phyloP scores from a whole-genome alignment of 2,329 filamentous ascomycete species.

The Nemania diffusa region DNA sequence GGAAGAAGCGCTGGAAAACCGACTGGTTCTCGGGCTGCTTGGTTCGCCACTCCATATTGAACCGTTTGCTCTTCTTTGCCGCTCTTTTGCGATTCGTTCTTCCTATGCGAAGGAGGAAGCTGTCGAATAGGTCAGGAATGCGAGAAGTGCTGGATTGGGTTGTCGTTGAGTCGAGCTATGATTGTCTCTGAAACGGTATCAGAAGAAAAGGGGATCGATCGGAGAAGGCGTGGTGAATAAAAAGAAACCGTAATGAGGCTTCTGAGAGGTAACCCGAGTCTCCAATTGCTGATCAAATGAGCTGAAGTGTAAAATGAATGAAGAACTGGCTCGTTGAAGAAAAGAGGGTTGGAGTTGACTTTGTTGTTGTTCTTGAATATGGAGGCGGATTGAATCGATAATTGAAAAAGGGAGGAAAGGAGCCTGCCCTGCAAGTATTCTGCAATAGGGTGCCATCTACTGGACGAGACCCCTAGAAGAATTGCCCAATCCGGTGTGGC shows the following conservation, averaged over 20 bases:
- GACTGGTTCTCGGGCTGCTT: conserved; percentile 47
- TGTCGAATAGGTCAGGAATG: not conserved
- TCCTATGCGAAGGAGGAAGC: not conserved
- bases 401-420: not conserved
- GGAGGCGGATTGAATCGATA: not conserved
- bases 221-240: not conserved
- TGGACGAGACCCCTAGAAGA: not conserved
- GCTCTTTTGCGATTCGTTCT: not conserved
- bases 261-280: not conserved
- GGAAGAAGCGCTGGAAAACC: conserved; percentile 67
- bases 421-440: not conserved
- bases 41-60: conserved; percentile 53
- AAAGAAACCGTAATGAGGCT: not conserved
- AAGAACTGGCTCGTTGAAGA: not conserved
- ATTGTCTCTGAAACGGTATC: conserved; percentile 1
- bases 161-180: not conserved
- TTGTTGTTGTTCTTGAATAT: not conserved
- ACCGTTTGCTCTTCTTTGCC: conserved; percentile 17
- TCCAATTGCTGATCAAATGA: not conserved
- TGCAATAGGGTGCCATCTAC: not conserved
- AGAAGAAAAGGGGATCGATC: not conserved
- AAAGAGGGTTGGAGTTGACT: not conserved
- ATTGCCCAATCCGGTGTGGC: too few species aligned
- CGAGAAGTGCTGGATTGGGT: not conserved
- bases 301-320: not conserved